Conservation (phyloP, 257 asterid genomes). For the Rauvolfia tetraphylla region DNA sequence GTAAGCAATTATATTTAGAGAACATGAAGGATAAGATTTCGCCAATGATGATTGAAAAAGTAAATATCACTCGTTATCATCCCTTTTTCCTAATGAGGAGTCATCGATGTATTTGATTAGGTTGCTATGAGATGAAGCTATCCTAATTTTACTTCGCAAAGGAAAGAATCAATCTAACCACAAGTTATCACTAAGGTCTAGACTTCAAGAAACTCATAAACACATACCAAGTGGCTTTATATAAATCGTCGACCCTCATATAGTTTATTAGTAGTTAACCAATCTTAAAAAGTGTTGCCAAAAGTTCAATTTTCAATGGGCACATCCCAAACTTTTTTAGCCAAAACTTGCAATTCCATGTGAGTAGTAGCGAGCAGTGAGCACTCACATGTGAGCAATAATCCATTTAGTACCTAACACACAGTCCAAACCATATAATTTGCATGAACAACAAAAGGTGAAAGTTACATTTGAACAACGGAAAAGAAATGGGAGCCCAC, state of each 20-base stretch:
- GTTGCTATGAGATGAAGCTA: constrained; percentile 6
- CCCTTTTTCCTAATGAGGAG: not conserved
- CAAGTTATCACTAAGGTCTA: not conserved
- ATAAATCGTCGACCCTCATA: not conserved
- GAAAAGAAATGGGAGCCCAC: not conserved
- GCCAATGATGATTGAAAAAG: too few species aligned
- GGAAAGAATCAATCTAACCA: constrained; percentile 10
- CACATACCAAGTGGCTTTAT: not conserved
- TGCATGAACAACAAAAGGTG: not conserved
- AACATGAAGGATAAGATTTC: not conserved
- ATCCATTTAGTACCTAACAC: not conserved
- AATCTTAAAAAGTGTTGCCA: not conserved
- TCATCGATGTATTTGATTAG: not conserved
- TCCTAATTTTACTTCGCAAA: constrained; percentile 4
- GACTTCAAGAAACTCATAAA: constrained; percentile 13
- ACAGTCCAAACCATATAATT: not conserved
- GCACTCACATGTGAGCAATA: constrained; percentile 17
- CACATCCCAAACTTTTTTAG: not conserved
- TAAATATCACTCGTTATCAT: not conserved
- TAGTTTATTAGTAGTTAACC: not conserved
- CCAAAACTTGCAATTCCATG: constrained; percentile 12
- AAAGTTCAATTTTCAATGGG: not conserved
- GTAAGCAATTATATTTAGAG: not conserved
- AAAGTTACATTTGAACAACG: constrained; percentile 14
- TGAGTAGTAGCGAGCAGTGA: constrained; percentile 9